Evolutionary conservation across 805 yeast genomes (phyloP).

Genomic region (Starmerella riodocensis): DNA sequence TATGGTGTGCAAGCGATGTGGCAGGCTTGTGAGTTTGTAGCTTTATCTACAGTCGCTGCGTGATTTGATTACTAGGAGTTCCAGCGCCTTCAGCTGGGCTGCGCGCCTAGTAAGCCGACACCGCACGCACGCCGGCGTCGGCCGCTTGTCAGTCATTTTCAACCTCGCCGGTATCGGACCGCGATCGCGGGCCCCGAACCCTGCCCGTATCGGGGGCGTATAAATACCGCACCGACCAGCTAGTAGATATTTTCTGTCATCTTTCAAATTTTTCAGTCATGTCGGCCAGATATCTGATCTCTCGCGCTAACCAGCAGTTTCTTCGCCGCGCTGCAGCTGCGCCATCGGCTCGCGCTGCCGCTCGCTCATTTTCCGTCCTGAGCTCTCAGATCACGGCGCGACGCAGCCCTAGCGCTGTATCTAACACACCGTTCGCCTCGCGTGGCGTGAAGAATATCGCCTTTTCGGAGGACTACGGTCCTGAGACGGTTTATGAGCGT

Average conservation of each 20-base stretch:
- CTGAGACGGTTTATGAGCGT: conserved; percentile 95
- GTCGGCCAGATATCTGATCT: conserved; percentile 24
- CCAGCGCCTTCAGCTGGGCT: too few species aligned
- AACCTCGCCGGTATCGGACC: not conserved
- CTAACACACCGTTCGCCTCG: conserved; percentile 38
- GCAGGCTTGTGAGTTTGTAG: too few species aligned
- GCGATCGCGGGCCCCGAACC: not conserved
- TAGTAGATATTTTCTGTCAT: not conserved
- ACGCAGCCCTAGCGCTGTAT: conserved; percentile 13
- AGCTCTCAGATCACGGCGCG: conserved; percentile 31
- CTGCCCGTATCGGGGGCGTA: not conserved
- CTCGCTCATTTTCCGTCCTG: conserved; percentile 48
- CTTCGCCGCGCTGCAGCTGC: conserved; percentile 33
- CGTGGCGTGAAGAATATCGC: conserved; percentile 95
- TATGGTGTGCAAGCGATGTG: too few species aligned
- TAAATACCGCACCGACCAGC: not conserved
- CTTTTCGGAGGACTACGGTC: conserved; percentile 70
- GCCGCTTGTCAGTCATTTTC: too few species aligned
- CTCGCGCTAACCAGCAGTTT: conserved; percentile 25
- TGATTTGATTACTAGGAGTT: too few species aligned
- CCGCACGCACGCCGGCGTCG: too few species aligned
- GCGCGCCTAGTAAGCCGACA: too few species aligned
- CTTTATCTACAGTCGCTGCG: too few species aligned
- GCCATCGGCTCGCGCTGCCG: conserved; percentile 30
- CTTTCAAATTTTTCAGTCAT: conserved; percentile 4